A percentile compares a stretch with the other conserved stretches of the same genome.
phyloP scores from a whole-genome alignment of 2,329 filamentous ascomycete species.

The Monilinia polystroma region DNA sequence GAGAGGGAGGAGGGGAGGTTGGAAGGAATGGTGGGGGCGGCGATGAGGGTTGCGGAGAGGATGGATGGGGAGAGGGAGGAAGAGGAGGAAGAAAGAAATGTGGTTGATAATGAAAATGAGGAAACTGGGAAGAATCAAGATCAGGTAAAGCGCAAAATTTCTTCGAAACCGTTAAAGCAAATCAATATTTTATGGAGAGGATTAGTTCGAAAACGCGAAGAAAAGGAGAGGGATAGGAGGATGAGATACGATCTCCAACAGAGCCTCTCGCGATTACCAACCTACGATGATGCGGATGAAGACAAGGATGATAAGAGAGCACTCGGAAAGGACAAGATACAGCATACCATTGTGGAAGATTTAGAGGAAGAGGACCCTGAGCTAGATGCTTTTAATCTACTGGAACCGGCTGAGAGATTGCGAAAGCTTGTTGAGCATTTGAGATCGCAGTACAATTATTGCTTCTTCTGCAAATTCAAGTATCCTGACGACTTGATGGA shows the following conservation, averaged over 20 bases:
- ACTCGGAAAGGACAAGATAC: slow-evolving; percentile 56
- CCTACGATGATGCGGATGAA: slow-evolving; percentile 66
- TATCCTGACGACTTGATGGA: slow-evolving; percentile 77
- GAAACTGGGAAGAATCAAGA: slow-evolving; percentile 29
- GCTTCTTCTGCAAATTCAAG: slow-evolving; percentile 91
- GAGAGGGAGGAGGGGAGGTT: slow-evolving; percentile 67
- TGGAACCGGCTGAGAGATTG: slow-evolving; percentile 66
- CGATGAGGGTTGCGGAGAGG: slow-evolving; percentile 85
- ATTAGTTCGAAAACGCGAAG: slow-evolving; percentile 66
- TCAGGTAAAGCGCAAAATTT: slow-evolving; percentile 38
- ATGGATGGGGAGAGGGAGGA: slow-evolving; percentile 70
- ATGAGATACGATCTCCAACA: slow-evolving; percentile 67
- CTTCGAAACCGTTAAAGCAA: slow-evolving; percentile 57
- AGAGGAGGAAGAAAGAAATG: slow-evolving; percentile 35
- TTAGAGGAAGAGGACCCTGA: slow-evolving; percentile 78
- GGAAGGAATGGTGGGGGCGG: slow-evolving; percentile 70
- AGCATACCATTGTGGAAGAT: slow-evolving; percentile 63
- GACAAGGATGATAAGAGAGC: slow-evolving; percentile 72
- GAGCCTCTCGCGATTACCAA: slow-evolving; percentile 61
- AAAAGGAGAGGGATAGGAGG: slow-evolving; percentile 65
- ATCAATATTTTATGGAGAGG: slow-evolving; percentile 80
- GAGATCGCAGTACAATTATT: slow-evolving; percentile 73
- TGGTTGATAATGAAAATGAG: slow-evolving; percentile 26
- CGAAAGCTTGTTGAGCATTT: slow-evolving; percentile 66
- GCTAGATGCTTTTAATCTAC: slow-evolving; percentile 73